Base-by-base conservation (phyloP, 2,329 filamentous ascomycete genomes). In the Monosporascus sp. region DNA sequence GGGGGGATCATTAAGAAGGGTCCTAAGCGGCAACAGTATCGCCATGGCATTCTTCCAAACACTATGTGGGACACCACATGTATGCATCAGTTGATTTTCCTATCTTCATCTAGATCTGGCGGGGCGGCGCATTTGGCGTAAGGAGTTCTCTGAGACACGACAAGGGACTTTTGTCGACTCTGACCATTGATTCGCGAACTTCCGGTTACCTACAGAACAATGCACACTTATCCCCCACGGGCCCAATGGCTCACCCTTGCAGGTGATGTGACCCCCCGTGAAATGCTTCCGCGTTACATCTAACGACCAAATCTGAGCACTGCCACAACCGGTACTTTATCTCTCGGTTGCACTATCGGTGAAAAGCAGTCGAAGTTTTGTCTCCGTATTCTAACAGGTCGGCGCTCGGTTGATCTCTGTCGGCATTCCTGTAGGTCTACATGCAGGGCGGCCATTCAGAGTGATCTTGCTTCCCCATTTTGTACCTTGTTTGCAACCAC, bases 1-100 rank as follows among this genome's bases (percentile, higher is more conserved):
- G 80, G 61, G 80, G 79, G 51, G 57, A 62, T 34, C 60, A 66
- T 52, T 65, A 59, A 59, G 49, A 48, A 47, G 20, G 50, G 49
- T 42, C 42, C 49, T 51, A 47, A 24, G 5, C 22, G 22, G 22
- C 42, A 25, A 46, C 51, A 47, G 25, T 45, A 47, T 31, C 18
- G 27, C 50, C 53, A 54, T 51, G 47, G 5, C 20, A n/a, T 48
- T 37, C 47, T 49, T 46, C 49, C 48, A 53, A 38, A 25, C 50
- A 44, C 47, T 44, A 34, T 53, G 58, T 60, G 52, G 37, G 37
- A 56, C 51, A 25, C 18, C 14, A 20, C 25, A 22, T 34, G 42
- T 34, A 27, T 34, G 24, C 49, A 44, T 63, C 65, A 64, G 64
- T 54, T 63, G 63, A 60, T 66, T 59, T 61, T 66, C 61, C 65